Percentiles rank a stretch among this genome's conserved stretches.
Evolutionary conservation across 2,329 filamentous ascomycete genomes (phyloP).

Genomic region (Neopestalotiopsis sp.): DNA sequence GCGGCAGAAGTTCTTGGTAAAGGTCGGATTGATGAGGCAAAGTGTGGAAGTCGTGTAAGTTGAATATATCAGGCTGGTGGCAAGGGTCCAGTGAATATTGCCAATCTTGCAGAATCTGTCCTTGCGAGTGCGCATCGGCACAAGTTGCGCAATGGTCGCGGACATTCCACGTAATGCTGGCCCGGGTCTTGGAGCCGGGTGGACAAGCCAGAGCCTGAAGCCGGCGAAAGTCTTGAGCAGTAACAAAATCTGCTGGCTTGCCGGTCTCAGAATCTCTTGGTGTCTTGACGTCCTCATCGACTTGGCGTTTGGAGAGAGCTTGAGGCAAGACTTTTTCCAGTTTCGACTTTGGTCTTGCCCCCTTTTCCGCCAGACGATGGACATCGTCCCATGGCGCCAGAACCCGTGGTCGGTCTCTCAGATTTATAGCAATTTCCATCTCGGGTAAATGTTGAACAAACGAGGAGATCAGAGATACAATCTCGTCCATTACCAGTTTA

Average conservation of each 20-base stretch:
- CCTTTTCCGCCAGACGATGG: slow-evolving; percentile 35
- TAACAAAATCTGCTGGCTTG: slow-evolving; percentile 18
- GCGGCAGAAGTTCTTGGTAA: slow-evolving; percentile 69
- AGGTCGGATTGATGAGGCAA: slow-evolving; percentile 67
- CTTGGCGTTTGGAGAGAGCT: slow-evolving; percentile 2
- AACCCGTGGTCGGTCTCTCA: slow-evolving; percentile 76
- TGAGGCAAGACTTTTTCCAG: slow-evolving; percentile 52
- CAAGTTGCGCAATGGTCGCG: slow-evolving; percentile 70
- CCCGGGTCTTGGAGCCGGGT: slow-evolving; percentile 63
- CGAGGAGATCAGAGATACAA: slow-evolving; percentile 69
- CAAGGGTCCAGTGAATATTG: slow-evolving; percentile 70
- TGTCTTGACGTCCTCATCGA: slow-evolving; percentile 8
- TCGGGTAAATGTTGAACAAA: slow-evolving; percentile 79
- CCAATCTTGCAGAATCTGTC: slow-evolving; percentile 72
- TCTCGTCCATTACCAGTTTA: slow-evolving; percentile 45
- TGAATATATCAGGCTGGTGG: slow-evolving; percentile 76
- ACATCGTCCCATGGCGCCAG: slow-evolving; percentile 72
- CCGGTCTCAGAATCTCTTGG: not conserved
- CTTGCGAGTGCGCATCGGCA: slow-evolving; percentile 66
- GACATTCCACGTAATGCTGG: slow-evolving; percentile 66
- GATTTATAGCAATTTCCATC: slow-evolving; percentile 86
- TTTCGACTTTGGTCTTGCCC: slow-evolving; percentile 43
- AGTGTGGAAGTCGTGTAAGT: slow-evolving; percentile 76
- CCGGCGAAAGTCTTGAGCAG: slow-evolving; percentile 33
- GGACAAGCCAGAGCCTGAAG: slow-evolving; percentile 61